phyloP scores from a whole-genome alignment of 148 eudicot species.

The Heliamphora exappendiculata region DNA sequence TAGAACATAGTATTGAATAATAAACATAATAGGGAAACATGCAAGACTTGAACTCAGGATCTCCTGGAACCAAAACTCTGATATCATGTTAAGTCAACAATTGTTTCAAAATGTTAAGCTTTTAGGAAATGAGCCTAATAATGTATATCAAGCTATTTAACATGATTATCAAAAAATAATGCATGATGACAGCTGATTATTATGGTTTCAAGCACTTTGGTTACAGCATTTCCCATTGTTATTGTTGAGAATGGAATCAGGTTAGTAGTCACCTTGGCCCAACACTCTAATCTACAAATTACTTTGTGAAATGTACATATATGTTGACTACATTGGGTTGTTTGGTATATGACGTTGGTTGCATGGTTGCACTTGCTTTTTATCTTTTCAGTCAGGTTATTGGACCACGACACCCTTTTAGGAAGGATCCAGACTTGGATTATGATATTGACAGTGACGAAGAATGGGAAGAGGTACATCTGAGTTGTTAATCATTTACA shows the following conservation, averaged over 20 bases:
- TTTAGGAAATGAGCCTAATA: too few species aligned
- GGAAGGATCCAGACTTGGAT: constrained; percentile 78
- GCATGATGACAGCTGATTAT: background rate
- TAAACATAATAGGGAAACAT: too few species aligned
- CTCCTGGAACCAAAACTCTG: too few species aligned
- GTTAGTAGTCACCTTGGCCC: background rate
- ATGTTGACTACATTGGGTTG: background rate
- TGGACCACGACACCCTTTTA: constrained; percentile 66
- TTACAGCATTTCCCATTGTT: background rate
- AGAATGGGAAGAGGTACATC: constrained; percentile 96
- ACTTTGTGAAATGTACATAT: too few species aligned
- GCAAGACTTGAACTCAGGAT: too few species aligned
- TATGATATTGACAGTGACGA: constrained; percentile 95
- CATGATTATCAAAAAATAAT: too few species aligned
- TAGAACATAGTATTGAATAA: too few species aligned
- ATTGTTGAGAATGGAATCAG: background rate
- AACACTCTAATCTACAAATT: too few species aligned
- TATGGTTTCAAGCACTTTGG: too few species aligned
- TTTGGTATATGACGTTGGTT: background rate
- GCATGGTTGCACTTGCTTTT: background rate
- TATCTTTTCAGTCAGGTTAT: constrained; percentile 50
- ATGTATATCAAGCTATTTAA: too few species aligned
- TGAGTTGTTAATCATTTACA: background rate
- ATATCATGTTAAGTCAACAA: too few species aligned
- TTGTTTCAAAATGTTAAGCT: too few species aligned